Evolutionary conservation across 495 filamentous ascomycete species (phyloP), one percentile per base, ranked within the genome.

Genomic region (Daldinia vernicosa): DNA sequence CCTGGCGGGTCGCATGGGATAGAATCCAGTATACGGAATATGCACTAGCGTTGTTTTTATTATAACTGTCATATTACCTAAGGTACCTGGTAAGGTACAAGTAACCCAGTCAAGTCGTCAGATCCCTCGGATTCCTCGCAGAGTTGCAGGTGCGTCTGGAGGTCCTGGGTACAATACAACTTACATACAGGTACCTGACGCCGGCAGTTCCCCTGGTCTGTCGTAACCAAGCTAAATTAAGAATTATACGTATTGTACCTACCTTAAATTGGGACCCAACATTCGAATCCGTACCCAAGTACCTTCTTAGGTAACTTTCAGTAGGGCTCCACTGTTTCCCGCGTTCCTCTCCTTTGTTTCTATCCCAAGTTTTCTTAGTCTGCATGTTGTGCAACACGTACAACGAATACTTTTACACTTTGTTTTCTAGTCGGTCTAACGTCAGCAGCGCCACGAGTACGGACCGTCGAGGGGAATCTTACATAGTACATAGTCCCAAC

Each of bases 381-480:
- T 15, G 30, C 53, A 58, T 69, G 66, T 57, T 30, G 61, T 68
- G 54, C 52, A 28, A 65, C 65, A 30, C 19, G 19, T 47, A 47
- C 43, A 24, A 47, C 43, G 43, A 57, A 55, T 54, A 60, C 37
- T 51, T 59, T 26, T 40, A 56, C 56, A 56, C 17, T 30, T 52
- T n/a, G 47, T 62, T 57, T 59, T 61, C 56, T 51, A 50, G 28
- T 37, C 61, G 39, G 70, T 73, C 70, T 50, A 73, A 73, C 65
- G 70, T 73, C 56, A 73, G 70, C 65, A 66, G 33, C 43, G 52
- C 57, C 56, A 60, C 64, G 17, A 62, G 15, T 39, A 52, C 28
- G 17, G 54, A 2, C 55, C 55, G 33, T 8, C 43, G 17, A 22
- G 43, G 17, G 43, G 43, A 32, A 33, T 9, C 33, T 28, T 17